Evolutionary conservation across 768 basidiomycete genomes (phyloP).

Genomic region (Boletus barrowsii): DNA sequence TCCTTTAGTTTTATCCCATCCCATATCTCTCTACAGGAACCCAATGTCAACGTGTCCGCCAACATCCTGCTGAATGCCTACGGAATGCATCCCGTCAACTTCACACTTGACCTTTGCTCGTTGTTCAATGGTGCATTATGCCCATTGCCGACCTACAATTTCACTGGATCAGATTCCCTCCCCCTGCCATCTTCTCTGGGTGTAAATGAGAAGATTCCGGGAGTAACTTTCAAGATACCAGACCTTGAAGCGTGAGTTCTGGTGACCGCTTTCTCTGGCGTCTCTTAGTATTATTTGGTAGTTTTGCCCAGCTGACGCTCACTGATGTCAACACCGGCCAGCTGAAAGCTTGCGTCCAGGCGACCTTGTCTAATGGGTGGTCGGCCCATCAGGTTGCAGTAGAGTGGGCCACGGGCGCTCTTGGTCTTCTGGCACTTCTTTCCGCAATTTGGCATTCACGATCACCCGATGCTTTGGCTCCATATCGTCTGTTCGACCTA

Average conservation of each 20-base stretch:
- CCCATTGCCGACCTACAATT: constrained; percentile 79
- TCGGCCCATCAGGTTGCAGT: constrained; percentile 73
- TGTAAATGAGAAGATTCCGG: constrained; percentile 59
- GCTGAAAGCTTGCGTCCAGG: constrained; percentile 85
- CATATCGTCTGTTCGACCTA: constrained; percentile 78
- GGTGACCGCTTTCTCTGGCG: not conserved
- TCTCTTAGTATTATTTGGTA: constrained; percentile 9
- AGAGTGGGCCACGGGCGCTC: constrained; percentile 71
- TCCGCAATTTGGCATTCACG: constrained; percentile 56
- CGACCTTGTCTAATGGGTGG: constrained; percentile 90
- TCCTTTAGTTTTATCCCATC: constrained; percentile 10
- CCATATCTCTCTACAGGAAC: constrained; percentile 42
- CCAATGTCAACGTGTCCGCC: constrained; percentile 77
- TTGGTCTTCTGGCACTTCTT: constrained; percentile 57
- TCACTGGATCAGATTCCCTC: constrained; percentile 76
- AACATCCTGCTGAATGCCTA: constrained; percentile 86
- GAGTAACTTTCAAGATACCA: constrained; percentile 82
- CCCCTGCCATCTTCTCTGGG: constrained; percentile 58
- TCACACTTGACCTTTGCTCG: constrained; percentile 83
- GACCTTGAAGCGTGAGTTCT: constrained; percentile 71
- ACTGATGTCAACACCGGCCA: constrained; percentile 64
- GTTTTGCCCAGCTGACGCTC: constrained; percentile 73
- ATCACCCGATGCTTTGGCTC: constrained; percentile 54
- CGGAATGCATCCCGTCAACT: constrained; percentile 76
- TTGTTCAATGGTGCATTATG: constrained; percentile 79